Base-by-base conservation (phyloP, 768 basidiomycete genomes). In the Agrocybe pediades region DNA sequence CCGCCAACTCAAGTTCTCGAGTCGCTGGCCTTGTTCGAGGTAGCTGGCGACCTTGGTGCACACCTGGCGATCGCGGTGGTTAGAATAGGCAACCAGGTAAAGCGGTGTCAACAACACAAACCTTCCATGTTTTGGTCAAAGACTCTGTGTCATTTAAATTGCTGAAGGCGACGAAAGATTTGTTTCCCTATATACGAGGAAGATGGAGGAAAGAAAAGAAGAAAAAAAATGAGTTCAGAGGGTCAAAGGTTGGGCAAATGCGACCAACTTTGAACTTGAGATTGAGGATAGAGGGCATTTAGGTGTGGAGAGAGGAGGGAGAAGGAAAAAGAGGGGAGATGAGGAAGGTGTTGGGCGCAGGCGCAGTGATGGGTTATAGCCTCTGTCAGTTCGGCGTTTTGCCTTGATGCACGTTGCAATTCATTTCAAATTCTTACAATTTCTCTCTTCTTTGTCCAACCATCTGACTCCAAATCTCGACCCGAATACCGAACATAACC, bases 141-240 rank as follows among this genome's bases (percentile, higher is more conserved):
- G 90, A 81, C 68, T 94, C 92, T 49, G 83, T 78, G 75, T 94
- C 92, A 74, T 82, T 75, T 73, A 94, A 82, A 75, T 92, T 91
- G 70, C 88, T 89, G 75, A 94, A 94, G 56, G 92, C 90, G 71
- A 93, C 89, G 70, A 94, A 94, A 69, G 92, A 93, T 79, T 93
- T 94, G 84, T 94, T 94, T 74, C 92, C 89, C 91, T 92, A 80
- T 66, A 7, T 30, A 47, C 42, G 61, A 59, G 51, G 51, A 56
- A 53, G 56, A 53, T 49, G 49, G 41, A 30, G 56, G 42, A 45
- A 51, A 54, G 44, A 58, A 51, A 6, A 50, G 58, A 57, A 60
- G 55, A 59, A 51, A 50, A 41, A 24, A 39, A 23, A 54, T 51
- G 41, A 57, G 41, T 23, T 36, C 43, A 54, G 40, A 42, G 20